Evolutionary conservation across 1,139 yeast species (phyloP).

Genomic region (Schizosaccharomyces versatilis): DNA sequence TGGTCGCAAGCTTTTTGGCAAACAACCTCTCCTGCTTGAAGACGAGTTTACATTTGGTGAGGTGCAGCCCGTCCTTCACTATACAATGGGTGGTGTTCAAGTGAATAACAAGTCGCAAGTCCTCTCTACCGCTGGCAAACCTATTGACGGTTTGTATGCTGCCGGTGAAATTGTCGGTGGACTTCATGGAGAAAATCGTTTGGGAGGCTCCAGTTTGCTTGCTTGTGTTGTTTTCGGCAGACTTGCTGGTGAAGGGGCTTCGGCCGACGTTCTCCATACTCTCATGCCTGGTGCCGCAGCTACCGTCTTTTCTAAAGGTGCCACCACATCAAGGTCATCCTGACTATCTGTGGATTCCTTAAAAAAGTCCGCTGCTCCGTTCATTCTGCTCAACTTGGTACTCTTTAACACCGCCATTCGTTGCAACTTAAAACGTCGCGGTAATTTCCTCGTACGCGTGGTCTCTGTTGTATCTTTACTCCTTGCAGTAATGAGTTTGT

Average conservation of each 20-base stretch:
- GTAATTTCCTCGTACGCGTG: no score
- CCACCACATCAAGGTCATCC: background rate
- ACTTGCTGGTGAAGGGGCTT: slow-evolving; percentile 31
- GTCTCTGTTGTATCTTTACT: no score
- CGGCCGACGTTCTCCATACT: slow-evolving; percentile 6
- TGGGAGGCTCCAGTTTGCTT: slow-evolving; percentile 55
- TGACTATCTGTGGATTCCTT: background rate
- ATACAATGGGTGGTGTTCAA: slow-evolving; percentile 70
- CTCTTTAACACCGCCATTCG: no score
- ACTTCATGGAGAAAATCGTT: slow-evolving; percentile 53
- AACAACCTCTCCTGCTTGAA: slow-evolving; percentile 24
- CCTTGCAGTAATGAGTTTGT: no score
- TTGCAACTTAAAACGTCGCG: no score
- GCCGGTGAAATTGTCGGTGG: slow-evolving; percentile 74
- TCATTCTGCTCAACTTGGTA: no score
- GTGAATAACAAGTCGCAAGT: slow-evolving; percentile 41
- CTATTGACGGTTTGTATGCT: slow-evolving; percentile 43
- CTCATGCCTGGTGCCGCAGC: background rate
- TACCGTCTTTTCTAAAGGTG: background rate
- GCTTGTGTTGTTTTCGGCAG: slow-evolving; percentile 71
- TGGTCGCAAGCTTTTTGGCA: slow-evolving; percentile 32
- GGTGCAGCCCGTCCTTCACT: slow-evolving; percentile 59
- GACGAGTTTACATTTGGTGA: slow-evolving; percentile 27
- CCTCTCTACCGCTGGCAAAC: slow-evolving; percentile 21
- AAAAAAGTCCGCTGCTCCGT: background rate